phyloP scores from a whole-genome alignment of 164 flowering plant species.

The Dillenia suffruticosa region DNA sequence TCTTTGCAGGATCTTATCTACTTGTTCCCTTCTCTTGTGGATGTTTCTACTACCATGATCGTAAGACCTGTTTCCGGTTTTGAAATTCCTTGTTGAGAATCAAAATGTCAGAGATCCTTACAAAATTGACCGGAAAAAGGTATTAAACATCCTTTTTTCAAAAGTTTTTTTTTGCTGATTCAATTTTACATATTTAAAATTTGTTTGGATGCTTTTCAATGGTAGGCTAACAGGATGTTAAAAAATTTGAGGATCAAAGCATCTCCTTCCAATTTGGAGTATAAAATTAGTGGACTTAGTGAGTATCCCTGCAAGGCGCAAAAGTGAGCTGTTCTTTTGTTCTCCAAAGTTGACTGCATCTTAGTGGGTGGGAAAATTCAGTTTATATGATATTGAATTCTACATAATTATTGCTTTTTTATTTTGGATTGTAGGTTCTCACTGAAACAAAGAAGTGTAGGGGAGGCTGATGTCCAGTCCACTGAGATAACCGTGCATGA shows the following conservation, averaged over 20 bases:
- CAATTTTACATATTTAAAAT: not conserved
- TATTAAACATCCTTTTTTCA: conserved; percentile 5
- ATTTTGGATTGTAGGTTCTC: conserved; percentile 35
- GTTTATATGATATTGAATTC: no score
- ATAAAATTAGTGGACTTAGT: conserved; percentile 82
- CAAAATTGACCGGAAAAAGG: conserved; percentile 82
- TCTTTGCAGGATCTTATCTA: not conserved
- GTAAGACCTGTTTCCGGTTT: conserved; percentile 80
- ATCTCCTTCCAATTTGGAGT: conserved; percentile 51
- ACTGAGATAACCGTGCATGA: conserved; percentile 56
- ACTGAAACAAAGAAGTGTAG: conserved; percentile 34
- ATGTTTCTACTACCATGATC: conserved; percentile 93
- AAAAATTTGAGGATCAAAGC: conserved; percentile 76
- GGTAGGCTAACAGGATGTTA: conserved; percentile 65
- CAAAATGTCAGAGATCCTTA: conserved; percentile 64
- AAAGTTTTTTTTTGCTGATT: not conserved
- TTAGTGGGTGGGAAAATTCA: no score
- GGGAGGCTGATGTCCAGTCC: conserved; percentile 21
- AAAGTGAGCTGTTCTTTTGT: conserved; percentile 28
- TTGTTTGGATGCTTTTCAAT: not conserved
- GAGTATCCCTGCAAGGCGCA: conserved; percentile 62
- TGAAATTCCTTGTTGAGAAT: conserved; percentile 72
- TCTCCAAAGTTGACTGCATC: not conserved
- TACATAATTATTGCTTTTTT: no score
- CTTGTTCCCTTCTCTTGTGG: conserved; percentile 26